Conservation (phyloP, 2,329 filamentous ascomycete species). For the Penicillium sp. region DNA sequence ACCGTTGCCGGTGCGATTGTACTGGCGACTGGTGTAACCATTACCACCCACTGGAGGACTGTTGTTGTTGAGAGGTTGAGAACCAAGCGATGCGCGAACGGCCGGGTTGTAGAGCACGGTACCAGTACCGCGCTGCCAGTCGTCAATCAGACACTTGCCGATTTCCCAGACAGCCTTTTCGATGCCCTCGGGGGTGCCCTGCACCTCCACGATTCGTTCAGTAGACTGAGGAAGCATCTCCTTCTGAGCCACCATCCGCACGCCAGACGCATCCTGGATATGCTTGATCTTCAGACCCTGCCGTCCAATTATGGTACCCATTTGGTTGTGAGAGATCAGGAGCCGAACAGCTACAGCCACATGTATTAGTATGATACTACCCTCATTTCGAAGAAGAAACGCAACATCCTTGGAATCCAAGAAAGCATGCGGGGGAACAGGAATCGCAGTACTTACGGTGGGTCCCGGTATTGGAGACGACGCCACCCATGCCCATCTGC, state of each 20-base stretch:
- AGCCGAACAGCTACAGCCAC: constrained; percentile 73
- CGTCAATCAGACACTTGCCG: constrained; percentile 94
- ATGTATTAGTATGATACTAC: background rate
- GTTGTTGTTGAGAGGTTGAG: constrained; percentile 49
- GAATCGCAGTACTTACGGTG: constrained; percentile 64
- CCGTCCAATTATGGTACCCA: constrained; percentile 97
- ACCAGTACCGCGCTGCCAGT: constrained; percentile 94
- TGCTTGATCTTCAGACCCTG: constrained; percentile 99
- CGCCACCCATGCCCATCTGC: constrained; percentile 90
- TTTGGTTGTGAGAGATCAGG: constrained; percentile 98
- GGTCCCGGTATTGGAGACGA: constrained; percentile 79
- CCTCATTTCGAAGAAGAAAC: background rate
- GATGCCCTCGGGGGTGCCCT: constrained; percentile 89
- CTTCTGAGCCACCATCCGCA: constrained; percentile 99
- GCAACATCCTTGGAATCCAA: background rate
- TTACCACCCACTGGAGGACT: constrained; percentile 45
- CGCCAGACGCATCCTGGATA: constrained; percentile 92
- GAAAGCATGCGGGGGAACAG: constrained; percentile 1
- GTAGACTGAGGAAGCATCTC: constrained; percentile 99
- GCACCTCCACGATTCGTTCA: constrained; percentile 93
- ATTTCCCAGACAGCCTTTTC: constrained; percentile 98
- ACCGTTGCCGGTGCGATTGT: constrained; percentile 91
- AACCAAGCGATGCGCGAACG: constrained; percentile 70
- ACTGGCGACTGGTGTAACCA: constrained; percentile 58
- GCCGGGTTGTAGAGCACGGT: constrained; percentile 97